phyloP scores from a whole-genome alignment of 805 yeast species.

The Myxozyma monticola region DNA sequence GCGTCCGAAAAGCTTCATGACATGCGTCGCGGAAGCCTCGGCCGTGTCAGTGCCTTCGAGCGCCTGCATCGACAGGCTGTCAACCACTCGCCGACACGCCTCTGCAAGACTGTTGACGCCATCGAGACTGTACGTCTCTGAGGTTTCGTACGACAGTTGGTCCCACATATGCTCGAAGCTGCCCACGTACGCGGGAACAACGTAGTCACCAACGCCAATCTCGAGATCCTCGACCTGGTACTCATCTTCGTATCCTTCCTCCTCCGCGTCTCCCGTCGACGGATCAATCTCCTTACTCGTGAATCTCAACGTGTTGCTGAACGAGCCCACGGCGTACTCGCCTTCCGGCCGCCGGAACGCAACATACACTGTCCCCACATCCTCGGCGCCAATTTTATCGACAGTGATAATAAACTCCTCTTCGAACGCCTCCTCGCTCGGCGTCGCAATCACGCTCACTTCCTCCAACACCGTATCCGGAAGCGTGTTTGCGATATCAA shows the following conservation, averaged over 20 bases:
- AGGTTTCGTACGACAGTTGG: constrained; percentile 58
- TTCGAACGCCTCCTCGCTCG: constrained; percentile 40
- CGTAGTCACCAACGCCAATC: constrained; percentile 76
- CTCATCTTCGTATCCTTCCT: constrained; percentile 89
- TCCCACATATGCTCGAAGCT: constrained; percentile 74
- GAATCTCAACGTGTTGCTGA: constrained; percentile 70
- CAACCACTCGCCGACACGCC: constrained; percentile 55
- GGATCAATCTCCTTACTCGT: constrained; percentile 78
- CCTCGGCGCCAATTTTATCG: constrained; percentile 67
- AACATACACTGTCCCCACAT: constrained; percentile 74
- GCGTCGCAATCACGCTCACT: constrained; percentile 58
- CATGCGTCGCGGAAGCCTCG: constrained; percentile 55
- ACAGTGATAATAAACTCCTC: constrained; percentile 78
- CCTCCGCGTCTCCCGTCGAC: constrained; percentile 60
- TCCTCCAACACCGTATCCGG: constrained; percentile 73
- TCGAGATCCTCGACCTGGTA: constrained; percentile 83
- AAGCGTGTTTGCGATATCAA: constrained; percentile 79
- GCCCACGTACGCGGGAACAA: constrained; percentile 73
- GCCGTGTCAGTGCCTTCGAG: constrained; percentile 72
- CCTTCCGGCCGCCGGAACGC: constrained; percentile 63
- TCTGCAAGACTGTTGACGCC: constrained; percentile 51
- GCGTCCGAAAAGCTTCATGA: constrained; percentile 80
- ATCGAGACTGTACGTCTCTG: constrained; percentile 67
- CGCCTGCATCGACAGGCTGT: constrained; percentile 63
- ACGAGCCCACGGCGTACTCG: constrained; percentile 44